Conservation (phyloP, 441 rosid genomes). For the Erodium trifolium region DNA sequence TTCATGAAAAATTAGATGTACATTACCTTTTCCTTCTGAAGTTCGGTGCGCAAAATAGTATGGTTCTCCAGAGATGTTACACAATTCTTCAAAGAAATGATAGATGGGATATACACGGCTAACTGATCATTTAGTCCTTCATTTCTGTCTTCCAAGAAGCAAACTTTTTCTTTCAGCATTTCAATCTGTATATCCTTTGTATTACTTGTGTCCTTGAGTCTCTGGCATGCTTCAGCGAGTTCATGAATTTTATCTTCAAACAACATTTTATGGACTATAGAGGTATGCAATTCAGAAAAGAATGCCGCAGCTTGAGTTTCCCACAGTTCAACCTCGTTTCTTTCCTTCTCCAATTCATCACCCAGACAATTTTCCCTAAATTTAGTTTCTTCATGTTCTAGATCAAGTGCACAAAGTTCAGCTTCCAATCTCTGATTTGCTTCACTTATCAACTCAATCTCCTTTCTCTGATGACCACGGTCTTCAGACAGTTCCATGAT, state of each 20-base stretch:
- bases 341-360: constrained; percentile 39
- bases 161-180: constrained; percentile 46
- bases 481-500: constrained; percentile 44
- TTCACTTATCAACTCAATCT: constrained; percentile 28
- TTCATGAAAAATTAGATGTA: constrained; percentile 11
- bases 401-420: constrained; percentile 30
- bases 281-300: constrained; percentile 47
- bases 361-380: constrained; percentile 42
- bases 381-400: constrained; percentile 41
- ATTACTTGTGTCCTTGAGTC: constrained; percentile 31
- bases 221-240: constrained; percentile 37
- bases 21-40: constrained; percentile 39
- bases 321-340: constrained; percentile 42
- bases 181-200: constrained; percentile 39
- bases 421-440: constrained; percentile 38
- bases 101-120: constrained; percentile 40
- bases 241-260: constrained; percentile 51
- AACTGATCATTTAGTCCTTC: constrained; percentile 45
- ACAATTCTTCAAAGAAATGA: constrained; percentile 48
- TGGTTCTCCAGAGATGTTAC: constrained; percentile 55
- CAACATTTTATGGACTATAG: constrained; percentile 43
- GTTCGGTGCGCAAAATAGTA: constrained; percentile 26
- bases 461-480: constrained; percentile 39
- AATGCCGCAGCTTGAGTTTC: constrained; percentile 44
- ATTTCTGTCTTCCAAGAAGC: constrained; percentile 48